These are phyloP conservation scores for Musa beccarii DNA, from an alignment of 176 grass and related monocot species.

Conservation along the genomic window DNA sequence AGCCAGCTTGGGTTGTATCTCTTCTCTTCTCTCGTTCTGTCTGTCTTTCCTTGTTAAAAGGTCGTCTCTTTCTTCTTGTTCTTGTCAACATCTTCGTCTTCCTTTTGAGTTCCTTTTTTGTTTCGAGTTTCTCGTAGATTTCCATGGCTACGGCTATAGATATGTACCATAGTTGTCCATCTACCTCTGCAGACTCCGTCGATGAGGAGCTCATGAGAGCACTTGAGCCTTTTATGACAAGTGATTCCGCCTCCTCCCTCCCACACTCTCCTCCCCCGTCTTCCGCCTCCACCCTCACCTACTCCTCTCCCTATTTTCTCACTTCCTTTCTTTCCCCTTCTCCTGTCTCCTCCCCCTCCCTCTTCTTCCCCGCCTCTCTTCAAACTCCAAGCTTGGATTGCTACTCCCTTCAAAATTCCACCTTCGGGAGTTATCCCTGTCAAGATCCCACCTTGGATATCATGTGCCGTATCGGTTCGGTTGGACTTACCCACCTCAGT, in stretches of 20 bases:
- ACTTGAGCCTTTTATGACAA: conserved; percentile 17
- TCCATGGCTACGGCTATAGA: conserved; percentile 18
- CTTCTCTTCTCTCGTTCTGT: not conserved
- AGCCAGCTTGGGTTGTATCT: not conserved
- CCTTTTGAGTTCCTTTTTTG: not conserved
- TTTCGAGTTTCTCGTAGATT: not conserved
- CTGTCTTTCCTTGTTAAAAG: not conserved
- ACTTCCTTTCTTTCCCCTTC: not conserved
- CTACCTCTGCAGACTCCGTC: not conserved
- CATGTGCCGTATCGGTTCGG: not conserved
- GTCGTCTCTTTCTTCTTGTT: not conserved
- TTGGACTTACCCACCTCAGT: not conserved
- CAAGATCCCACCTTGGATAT: not conserved
- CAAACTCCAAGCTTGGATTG: conserved; percentile 10
- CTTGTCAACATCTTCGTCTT: not conserved
- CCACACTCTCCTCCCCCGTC: not conserved
- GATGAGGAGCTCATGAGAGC: conserved; percentile 17
- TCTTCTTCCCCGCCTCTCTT: not conserved
- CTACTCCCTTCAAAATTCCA: conserved; percentile 2
- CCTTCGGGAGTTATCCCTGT: not conserved
- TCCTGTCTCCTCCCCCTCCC: not conserved
- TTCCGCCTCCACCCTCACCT: not conserved
- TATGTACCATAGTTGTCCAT: not conserved
- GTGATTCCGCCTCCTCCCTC: not conserved
- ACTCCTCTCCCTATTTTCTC: not conserved